A percentile compares a stretch with the other conserved stretches of the same genome.
phyloP scores from a whole-genome alignment of 2,329 filamentous ascomycete genomes.

The Exophiala dermatitidis region DNA sequence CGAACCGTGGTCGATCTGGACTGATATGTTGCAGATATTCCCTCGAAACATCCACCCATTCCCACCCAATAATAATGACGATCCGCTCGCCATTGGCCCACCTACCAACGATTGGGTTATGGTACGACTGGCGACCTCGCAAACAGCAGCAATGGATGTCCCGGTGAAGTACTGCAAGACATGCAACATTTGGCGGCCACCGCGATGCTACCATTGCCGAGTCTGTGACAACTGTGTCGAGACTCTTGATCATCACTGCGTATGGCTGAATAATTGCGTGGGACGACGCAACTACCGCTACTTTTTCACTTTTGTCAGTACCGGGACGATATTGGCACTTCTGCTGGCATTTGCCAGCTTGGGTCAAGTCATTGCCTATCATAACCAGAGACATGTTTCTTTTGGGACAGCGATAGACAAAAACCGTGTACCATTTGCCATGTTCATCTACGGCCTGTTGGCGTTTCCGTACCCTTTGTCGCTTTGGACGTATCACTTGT shows the following conservation, averaged over 20 bases:
- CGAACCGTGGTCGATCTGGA: neutral
- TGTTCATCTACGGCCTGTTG: slow-evolving; percentile 75
- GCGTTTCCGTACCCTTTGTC: slow-evolving; percentile 73
- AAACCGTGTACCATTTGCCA: slow-evolving; percentile 75
- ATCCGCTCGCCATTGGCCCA: slow-evolving; percentile 73
- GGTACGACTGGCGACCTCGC: slow-evolving; percentile 69
- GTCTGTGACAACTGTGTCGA: slow-evolving; percentile 96
- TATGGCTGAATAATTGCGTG: slow-evolving; percentile 98
- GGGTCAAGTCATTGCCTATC: slow-evolving; percentile 72
- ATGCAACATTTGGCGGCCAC: slow-evolving; percentile 94
- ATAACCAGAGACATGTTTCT: slow-evolving; percentile 53
- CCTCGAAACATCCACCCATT: slow-evolving; percentile 87
- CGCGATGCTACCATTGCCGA: slow-evolving; percentile 90
- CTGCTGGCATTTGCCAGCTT: slow-evolving; percentile 71
- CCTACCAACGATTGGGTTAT: slow-evolving; percentile 90
- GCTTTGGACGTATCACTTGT: slow-evolving; percentile 81
- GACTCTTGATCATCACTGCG: slow-evolving; percentile 95
- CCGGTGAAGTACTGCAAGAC: slow-evolving; percentile 97
- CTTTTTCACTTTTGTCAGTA: slow-evolving; percentile 86
- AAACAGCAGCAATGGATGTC: slow-evolving; percentile 87
- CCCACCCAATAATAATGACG: slow-evolving; percentile 67
- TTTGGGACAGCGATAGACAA: slow-evolving; percentile 63
- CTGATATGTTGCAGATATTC: slow-evolving; percentile 59
- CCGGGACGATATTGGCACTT: slow-evolving; percentile 66
- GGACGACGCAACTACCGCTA: slow-evolving; percentile 96